phyloP scores from a whole-genome alignment of 1,284 basidiomycete species.

The Trichosporon asahii region DNA sequence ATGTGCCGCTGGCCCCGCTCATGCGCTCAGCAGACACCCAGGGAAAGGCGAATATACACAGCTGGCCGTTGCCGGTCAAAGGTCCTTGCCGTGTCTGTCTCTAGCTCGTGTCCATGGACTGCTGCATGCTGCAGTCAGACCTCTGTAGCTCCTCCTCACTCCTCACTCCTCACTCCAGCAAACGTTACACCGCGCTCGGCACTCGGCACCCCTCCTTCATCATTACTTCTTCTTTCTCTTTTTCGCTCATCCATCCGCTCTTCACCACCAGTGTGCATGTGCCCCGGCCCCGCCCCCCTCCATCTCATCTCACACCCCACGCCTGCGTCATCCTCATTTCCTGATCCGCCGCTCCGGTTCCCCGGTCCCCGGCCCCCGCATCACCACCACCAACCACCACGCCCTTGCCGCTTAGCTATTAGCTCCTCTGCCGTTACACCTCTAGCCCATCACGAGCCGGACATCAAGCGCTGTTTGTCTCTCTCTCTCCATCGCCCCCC shows the following conservation, averaged over 20 bases:
- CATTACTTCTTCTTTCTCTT: background rate
- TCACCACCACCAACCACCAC: background rate
- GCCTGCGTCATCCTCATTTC: constrained; percentile 1
- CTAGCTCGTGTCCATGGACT: background rate
- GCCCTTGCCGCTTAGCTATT: background rate
- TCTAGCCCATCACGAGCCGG: background rate
- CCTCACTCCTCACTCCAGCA: background rate
- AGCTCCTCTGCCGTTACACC: background rate
- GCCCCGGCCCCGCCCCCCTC: background rate
- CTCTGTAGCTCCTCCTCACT: too few species aligned
- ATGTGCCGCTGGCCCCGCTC: constrained; percentile 1
- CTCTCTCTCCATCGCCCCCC: background rate
- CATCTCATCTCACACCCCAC: background rate
- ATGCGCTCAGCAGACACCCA: background rate
- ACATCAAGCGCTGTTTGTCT: background rate
- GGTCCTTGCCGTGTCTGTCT: background rate
- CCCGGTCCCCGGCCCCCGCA: background rate
- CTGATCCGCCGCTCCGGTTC: background rate
- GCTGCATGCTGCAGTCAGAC: background rate
- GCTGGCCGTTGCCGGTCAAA: background rate
- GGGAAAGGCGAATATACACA: too few species aligned
- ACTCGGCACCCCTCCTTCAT: background rate
- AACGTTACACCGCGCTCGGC: background rate
- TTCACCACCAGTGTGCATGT: background rate
- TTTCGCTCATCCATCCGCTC: background rate